Conservation (phyloP, 73 alveolate species). For the Urostyla sp. region DNA sequence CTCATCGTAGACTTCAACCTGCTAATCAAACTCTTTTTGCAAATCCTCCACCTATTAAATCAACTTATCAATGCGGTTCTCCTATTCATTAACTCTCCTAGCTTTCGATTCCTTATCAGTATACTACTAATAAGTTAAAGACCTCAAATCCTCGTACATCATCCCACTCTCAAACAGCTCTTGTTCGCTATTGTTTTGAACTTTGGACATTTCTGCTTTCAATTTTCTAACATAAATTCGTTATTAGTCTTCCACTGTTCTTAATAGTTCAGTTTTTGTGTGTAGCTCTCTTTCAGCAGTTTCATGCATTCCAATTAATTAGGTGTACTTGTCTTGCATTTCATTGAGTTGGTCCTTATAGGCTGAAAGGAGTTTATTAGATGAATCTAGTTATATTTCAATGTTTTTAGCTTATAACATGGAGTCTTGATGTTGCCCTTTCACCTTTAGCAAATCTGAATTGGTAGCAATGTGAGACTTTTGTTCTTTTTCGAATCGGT, state of each 20-base stretch:
- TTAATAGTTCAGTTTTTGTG: constrained; percentile 47
- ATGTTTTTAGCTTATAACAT: constrained; percentile 21
- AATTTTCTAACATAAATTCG: constrained; percentile 23
- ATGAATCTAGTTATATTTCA: constrained; percentile 26
- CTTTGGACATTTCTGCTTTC: constrained; percentile 19
- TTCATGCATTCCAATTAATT: constrained; percentile 21
- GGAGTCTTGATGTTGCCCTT: constrained; percentile 26
- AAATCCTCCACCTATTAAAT: neutral
- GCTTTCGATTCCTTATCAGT: no score
- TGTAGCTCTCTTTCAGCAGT: constrained; percentile 52
- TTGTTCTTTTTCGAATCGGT: constrained; percentile 52
- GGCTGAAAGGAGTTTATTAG: neutral
- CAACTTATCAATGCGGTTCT: no score
- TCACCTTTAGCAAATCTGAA: constrained; percentile 18
- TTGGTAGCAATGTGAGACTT: constrained; percentile 43
- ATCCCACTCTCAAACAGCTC: constrained; percentile 6
- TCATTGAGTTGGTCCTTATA: constrained; percentile 15
- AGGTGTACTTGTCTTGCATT: neutral
- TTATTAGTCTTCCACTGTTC: constrained; percentile 52
- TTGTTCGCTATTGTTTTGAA: neutral
- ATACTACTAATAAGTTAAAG: no score
- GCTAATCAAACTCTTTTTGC: neutral
- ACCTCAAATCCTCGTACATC: constrained; percentile 51
- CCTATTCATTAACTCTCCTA: no score
- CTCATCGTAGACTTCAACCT: neutral